Base-by-base conservation (phyloP, 768 basidiomycete species). In the Auriscalpium vulgare region DNA sequence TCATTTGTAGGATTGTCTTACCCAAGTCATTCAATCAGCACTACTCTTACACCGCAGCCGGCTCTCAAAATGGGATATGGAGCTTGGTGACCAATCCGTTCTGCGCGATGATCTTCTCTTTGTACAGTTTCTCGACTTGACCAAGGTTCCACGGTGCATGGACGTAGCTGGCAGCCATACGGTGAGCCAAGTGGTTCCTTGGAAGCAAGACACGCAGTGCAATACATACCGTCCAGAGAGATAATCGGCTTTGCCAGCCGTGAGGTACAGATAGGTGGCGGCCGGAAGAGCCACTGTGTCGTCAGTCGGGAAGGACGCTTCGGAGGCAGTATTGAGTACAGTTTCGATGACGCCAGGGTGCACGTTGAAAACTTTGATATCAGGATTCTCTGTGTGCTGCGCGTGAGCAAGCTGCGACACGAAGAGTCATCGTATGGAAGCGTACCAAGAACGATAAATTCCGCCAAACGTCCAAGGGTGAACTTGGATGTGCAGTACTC, bases 191-290 rank as follows among this genome's bases (percentile, higher is more conserved):
- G 29, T 29, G 29, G 29, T 29, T 29, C n/a, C 29, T 29, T 29
- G 29, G 29, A 29, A 29, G 4, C 21, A 7, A 29, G 29, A 29
- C 44, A 29, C 29, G 7, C 29, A 29, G 29, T 29, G 29, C 29
- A 5, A 5, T 29, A 5, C 4, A 37, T 21, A 55, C 54, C 54
- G 47, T 40, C 58, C 60, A 23, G 38, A 37, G 13, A 57, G 36
- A 47, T 53, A 57, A 8, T 57, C 56, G 8, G 53, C 56, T 35
- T 50, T 45, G 23, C 56, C 52, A 23, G 56, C 46, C n/a, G 51
- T 57, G 10, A 57, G 10, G 14, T 45, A 6, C 10, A 57, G 51
- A 6, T 37, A 35, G 9, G 51, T 52, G 23, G 47, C 51, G 4
- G 47, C 56, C 17, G 51, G 56, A 36, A 57, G 46, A 10, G 17